Evolutionary conservation across 2,329 filamentous ascomycete genomes (phyloP).

Genomic region (Bipolaris victoriae): DNA sequence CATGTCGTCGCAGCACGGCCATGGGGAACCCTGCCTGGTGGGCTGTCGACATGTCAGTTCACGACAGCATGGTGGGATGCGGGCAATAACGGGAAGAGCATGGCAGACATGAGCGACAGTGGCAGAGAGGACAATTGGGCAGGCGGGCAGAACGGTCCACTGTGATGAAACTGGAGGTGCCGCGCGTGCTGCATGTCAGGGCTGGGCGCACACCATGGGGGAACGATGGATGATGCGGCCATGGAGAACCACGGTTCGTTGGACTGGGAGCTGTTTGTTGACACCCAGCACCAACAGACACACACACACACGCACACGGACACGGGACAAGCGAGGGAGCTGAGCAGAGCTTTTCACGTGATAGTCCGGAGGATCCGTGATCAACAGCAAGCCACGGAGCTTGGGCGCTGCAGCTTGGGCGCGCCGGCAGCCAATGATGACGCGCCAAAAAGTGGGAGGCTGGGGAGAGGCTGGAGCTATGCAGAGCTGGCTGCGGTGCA

Average conservation of each 20-base stretch:
- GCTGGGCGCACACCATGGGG: constrained; percentile 9
- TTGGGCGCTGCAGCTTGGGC: constrained; percentile 16
- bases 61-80: neutral
- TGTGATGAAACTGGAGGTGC: constrained; percentile 11
- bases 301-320: neutral
- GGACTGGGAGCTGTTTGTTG: constrained; percentile 1
- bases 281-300: neutral
- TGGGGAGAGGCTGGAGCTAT: constrained; percentile 30
- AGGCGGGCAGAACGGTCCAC: constrained; percentile 7
- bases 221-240: constrained; percentile 13
- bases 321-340: neutral
- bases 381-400: constrained; percentile 17
- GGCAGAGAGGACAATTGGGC: neutral
- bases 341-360: constrained; percentile 14
- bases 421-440: constrained; percentile 28
- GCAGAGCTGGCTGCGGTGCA: constrained; percentile 20
- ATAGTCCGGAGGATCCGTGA: constrained; percentile 23
- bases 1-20: neutral
- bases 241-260: constrained; percentile 19
- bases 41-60: neutral
- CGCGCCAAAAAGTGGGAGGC: constrained; percentile 31
- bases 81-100: neutral
- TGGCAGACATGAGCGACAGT: neutral
- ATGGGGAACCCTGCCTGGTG: neutral
- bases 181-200: constrained; percentile 26